These are phyloP conservation scores for Alternaria tenuissima DNA, from an alignment of 2,329 filamentous ascomycete genomes.

Conservation along the genomic window DNA sequence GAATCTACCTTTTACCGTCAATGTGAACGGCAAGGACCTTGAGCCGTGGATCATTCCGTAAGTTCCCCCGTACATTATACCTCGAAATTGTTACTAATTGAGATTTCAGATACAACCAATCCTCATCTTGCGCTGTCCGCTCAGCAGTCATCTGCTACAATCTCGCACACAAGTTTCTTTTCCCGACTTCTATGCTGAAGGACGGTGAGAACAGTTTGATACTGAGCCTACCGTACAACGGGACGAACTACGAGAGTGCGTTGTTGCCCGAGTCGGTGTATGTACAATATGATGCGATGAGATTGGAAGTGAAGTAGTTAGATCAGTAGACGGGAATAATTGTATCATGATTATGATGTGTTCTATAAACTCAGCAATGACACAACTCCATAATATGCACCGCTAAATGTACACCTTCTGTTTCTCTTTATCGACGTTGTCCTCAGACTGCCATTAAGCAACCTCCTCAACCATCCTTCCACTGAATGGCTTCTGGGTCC, in stretches of 20 bases:
- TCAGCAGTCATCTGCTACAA: slow-evolving; percentile 70
- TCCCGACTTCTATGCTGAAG: slow-evolving; percentile 60
- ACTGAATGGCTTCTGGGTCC: slow-evolving; percentile 33
- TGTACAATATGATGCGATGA: slow-evolving; percentile 71
- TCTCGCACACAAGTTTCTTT: slow-evolving; percentile 66
- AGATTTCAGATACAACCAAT: slow-evolving; percentile 60
- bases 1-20: slow-evolving; percentile 62
- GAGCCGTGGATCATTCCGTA: slow-evolving; percentile 67
- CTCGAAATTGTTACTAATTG: neutral
- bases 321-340: neutral
- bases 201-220: slow-evolving; percentile 64
- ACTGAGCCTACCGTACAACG: slow-evolving; percentile 67
- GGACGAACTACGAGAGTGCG: slow-evolving; percentile 62
- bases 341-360: neutral
- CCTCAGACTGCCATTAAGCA: slow-evolving; percentile 19
- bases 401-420: slow-evolving; percentile 4
- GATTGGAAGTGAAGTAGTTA: slow-evolving; percentile 62
- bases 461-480: slow-evolving; percentile 51
- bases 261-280: slow-evolving; percentile 60
- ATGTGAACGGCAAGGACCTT: slow-evolving; percentile 56
- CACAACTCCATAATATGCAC: slow-evolving; percentile 6
- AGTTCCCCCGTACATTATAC: neutral
- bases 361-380: neutral
- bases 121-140: slow-evolving; percentile 67
- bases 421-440: neutral